A percentile compares a stretch with the other conserved stretches of the same genome.
Conservation (phyloP, 768 basidiomycete genomes). For the Tylopilus cervinicoccineus region DNA sequence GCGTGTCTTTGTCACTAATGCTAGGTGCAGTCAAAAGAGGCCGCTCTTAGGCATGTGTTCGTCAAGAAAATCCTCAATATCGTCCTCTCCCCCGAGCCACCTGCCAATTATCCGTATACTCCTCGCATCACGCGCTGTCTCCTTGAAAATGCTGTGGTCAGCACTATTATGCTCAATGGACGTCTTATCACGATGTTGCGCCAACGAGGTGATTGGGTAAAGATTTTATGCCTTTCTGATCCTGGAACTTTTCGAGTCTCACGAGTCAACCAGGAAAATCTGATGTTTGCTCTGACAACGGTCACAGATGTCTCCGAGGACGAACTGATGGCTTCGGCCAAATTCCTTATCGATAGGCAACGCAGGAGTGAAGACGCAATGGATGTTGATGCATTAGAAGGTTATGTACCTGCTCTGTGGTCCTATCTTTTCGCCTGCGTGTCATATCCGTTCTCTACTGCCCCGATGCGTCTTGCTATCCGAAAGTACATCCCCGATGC, state of each 20-base stretch:
- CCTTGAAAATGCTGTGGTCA: constrained; percentile 53
- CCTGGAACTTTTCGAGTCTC: neutral
- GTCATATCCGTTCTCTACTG: constrained; percentile 37
- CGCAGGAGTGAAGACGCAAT: constrained; percentile 26
- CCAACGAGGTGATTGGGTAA: constrained; percentile 65
- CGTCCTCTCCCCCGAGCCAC: constrained; percentile 41
- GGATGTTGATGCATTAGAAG: constrained; percentile 35
- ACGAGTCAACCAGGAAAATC: constrained; percentile 26
- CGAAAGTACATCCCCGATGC: constrained; percentile 38
- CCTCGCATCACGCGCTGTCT: constrained; percentile 54
- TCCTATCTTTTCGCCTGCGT: constrained; percentile 37
- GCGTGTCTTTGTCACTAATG: neutral
- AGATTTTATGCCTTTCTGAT: constrained; percentile 6
- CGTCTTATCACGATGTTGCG: constrained; percentile 54
- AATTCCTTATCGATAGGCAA: constrained; percentile 39
- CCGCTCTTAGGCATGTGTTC: constrained; percentile 43
- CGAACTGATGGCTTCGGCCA: constrained; percentile 55
- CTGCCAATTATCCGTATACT: constrained; percentile 42
- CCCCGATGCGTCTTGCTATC: constrained; percentile 41
- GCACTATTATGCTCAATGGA: constrained; percentile 57
- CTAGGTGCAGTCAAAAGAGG: constrained; percentile 13
- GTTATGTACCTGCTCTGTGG: constrained; percentile 32
- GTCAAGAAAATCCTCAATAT: constrained; percentile 56
- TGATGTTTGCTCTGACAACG: constrained; percentile 47
- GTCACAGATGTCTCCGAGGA: constrained; percentile 65